Base-by-base conservation (phyloP, 73 alveolate species). In the Tetrahymena borealis region DNA sequence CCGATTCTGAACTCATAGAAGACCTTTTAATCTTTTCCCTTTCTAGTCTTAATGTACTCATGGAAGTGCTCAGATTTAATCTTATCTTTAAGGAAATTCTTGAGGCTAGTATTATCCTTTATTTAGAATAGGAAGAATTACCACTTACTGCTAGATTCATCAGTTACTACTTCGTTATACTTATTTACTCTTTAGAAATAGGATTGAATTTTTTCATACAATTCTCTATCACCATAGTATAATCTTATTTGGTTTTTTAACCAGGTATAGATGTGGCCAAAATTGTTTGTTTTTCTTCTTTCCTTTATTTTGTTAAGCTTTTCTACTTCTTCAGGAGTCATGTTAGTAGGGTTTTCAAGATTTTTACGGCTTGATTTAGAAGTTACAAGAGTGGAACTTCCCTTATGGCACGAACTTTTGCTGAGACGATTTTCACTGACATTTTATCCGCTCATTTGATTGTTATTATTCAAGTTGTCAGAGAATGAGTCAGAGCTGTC, bases 141-240 rank as follows among this genome's bases (percentile, higher is more conserved):
- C 85, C 85, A 60, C 85, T 60, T 60, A 35, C 85, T 60, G 38
- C 85, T 60, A 60, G 85, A 60, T 60, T 60, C 85, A n/a, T 60
- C 85, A 60, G 85, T 60, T 60, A 60, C 85, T 13, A 60, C 38
- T 60, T 60, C 85, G 28, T 60, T 60, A 16, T 60, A 60, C 31
- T 60, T 60, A 28, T 60, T 60, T 20, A 60, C 85, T 60, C 85
- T 60, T 60, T 60, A n/a, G 85, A 60, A 60, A 35, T 60, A 60
- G 85, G 38, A 7, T 60, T 60, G 85, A 15, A 60, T 60, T n/a
- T 60, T 1, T 60, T 60, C 85, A 20, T 60, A 60, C 13, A 60
- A 60, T n/a, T 60, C 85, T 35, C 85, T 60, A 28, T 60, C 85
- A 60, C 85, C 85, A 15, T 60, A 60, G 85, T 60, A 60, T 1